Evolutionary conservation across 2,329 filamentous ascomycete species (phyloP), one percentile per base, ranked within the genome.

Genomic region (Colletotrichum gigasporum): DNA sequence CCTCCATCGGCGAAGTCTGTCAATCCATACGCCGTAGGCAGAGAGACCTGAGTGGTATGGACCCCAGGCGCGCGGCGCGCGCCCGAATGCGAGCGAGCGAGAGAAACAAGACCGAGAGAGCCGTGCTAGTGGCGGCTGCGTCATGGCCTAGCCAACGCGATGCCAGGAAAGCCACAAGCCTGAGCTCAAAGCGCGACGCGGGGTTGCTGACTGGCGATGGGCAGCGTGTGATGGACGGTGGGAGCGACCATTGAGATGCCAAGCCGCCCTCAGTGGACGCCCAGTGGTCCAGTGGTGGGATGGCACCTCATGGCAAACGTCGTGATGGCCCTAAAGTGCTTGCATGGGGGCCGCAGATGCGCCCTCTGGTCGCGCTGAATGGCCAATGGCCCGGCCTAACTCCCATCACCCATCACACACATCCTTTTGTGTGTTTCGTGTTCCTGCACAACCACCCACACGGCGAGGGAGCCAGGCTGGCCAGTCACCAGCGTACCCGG

Each of bases 401-500:
- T 37, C 50, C 62, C 48, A 65, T 65, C 57, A 51, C 50, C 34
- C 48, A 63, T 64, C 52, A n/a, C n/a, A n/a, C n/a, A n/a, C n/a
- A n/a, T n/a, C n/a, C n/a, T 52, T 65, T 65, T 65, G 63, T 65
- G 63, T 26, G 63, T 65, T 63, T 65, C 58, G 58, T 48, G 35
- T 65, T 56, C 42, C 62, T 65, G 62, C 42, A 65, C 62, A 65
- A 63, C 58, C 34, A 47, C 62, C 50, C 50, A 63, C n/a, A n/a
- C n/a, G n/a, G n/a, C n/a, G n/a, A n/a, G n/a, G n/a, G n/a, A n/a
- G n/a, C 55, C 39, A 39, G 32, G 44, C 11, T 20, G 35, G 32
- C 53, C 20, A 45, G 28, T 47, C 37, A 59, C 42, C 47, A 47
- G 55, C 32, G 30, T 34, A 50, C 22, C 34, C n/a, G 22, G n/a